Evolutionary conservation across 2,329 filamentous ascomycete genomes (phyloP), one percentile per base, ranked within the genome.

Genomic region (Trichoderma semiorbis): DNA sequence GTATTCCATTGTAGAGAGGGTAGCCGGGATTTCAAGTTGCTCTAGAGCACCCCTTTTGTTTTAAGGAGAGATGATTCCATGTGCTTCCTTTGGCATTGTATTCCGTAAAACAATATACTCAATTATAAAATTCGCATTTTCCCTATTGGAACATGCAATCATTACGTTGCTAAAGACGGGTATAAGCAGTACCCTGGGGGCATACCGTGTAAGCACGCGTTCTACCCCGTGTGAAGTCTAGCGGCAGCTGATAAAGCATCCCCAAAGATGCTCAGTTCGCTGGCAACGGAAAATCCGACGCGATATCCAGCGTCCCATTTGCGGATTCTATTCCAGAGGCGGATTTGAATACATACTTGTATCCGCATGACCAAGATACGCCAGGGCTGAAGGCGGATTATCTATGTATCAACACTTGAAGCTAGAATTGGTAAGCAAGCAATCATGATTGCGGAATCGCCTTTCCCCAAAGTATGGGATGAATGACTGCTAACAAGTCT

Each of bases 401-500:
- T 18, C 7, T 28, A 18, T 18, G 14, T 26, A 26, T 57, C 53
- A 28, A 28, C 7, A 28, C 53, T 18, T 12, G 12, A 16, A 16
- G 21, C 26, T 8, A 2, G 8, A 60, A 18, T 60, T 32, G 28
- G 28, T 60, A 30, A n/a, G 16, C n/a, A 21, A 30, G 26, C 55
- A 21, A 5, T 6, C 3, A 7, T 32, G 55, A 60, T 60, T 3
- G 7, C 5, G 16, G 26, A 1, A 12, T 60, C 18, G 28, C 10
- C 3, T 21, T 21, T 21, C 28, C 2, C 8, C 0, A 55, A 7
- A 18, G 50, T 11, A n/a, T 18, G 26, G 1, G 24, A 21, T 12
- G 3, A 5, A n/a, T 14, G 0, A 14, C n/a, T 21, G 7, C 3
- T 34, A n/a, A 11, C 0, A 14, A 3, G 5, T 34, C 8, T 6